These are phyloP conservation scores for Edaphochlamys debaryana DNA, from an alignment of 139 green algal genomes.

Conservation along the genomic window DNA sequence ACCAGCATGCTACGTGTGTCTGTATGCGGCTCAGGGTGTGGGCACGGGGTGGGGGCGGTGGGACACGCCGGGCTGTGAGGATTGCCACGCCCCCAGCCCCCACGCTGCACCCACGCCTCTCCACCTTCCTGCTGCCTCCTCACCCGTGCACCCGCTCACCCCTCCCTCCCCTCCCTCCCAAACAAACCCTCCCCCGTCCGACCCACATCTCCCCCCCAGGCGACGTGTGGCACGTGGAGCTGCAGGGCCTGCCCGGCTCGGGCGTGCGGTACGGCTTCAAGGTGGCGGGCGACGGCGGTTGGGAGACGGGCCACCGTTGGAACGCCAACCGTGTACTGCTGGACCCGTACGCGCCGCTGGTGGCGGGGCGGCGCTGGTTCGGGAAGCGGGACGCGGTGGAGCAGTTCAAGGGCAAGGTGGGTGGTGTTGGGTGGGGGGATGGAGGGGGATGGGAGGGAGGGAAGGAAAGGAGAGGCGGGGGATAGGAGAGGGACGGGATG, in stretches of 20 bases:
- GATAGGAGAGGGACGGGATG: too few relatives aligned
- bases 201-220: conserved; percentile 24
- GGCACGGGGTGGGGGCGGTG: too few relatives aligned
- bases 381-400: conserved; percentile 82
- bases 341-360: conserved; percentile 87
- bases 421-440: not conserved
- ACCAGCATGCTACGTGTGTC: not conserved
- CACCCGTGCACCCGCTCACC: too few relatives aligned
- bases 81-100: not conserved
- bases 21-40: not conserved
- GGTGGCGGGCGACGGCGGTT: conserved; percentile 78
- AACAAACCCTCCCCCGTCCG: too few relatives aligned
- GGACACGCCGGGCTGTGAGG: too few relatives aligned
- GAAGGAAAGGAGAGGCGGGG: too few relatives aligned
- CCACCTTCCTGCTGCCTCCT: too few relatives aligned
- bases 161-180: too few relatives aligned
- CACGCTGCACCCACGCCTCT: too few relatives aligned
- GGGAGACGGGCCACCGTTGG: conserved; percentile 84
- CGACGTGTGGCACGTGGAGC: conserved; percentile 80
- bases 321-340: conserved; percentile 75
- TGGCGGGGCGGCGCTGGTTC: conserved; percentile 76
- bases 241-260: conserved; percentile 70
- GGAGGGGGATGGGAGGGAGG: not conserved
- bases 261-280: conserved; percentile 76
- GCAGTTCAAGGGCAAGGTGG: conserved; percentile 74